Percentiles rank a stretch among this genome's conserved stretches.
These are phyloP conservation scores for Penicillium sp. DNA, from an alignment of 2,329 filamentous ascomycete species.

Conservation along the genomic window DNA sequence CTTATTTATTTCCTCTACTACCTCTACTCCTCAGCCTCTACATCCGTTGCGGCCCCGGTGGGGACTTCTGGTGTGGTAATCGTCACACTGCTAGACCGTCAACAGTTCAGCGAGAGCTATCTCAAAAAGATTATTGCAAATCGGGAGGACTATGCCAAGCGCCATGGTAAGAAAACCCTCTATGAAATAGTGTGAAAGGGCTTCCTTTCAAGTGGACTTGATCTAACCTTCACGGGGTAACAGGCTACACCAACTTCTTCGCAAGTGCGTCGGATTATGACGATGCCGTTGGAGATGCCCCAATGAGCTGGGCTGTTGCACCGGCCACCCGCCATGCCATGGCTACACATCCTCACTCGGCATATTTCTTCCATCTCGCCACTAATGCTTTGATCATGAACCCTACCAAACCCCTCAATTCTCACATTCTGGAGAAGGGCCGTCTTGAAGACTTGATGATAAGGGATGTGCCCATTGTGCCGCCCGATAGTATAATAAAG, in stretches of 20 bases:
- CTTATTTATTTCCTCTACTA: constrained; percentile 61
- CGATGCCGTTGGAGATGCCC: constrained; percentile 41
- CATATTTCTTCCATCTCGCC: constrained; percentile 84
- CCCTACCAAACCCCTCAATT: constrained; percentile 65
- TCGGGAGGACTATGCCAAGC: constrained; percentile 76
- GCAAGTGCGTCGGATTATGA: constrained; percentile 72
- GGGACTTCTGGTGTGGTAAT: constrained; percentile 62
- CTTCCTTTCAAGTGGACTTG: neutral
- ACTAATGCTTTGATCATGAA: constrained; percentile 88
- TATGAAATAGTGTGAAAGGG: neutral
- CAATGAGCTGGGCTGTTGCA: constrained; percentile 61
- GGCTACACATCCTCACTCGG: constrained; percentile 70
- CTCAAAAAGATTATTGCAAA: constrained; percentile 75
- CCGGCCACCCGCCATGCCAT: constrained; percentile 88
- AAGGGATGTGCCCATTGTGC: constrained; percentile 80
- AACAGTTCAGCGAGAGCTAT: constrained; percentile 63
- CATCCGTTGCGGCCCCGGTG: constrained; percentile 26
- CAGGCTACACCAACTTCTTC: constrained; percentile 85
- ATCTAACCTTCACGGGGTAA: neutral
- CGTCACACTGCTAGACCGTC: constrained; percentile 77
- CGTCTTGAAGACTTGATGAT: constrained; percentile 77
- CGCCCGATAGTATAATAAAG: constrained; percentile 94
- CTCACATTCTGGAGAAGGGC: constrained; percentile 65
- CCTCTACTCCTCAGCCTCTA: constrained; percentile 32
- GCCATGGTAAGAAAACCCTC: constrained; percentile 65